Base-by-base conservation (phyloP, 768 basidiomycete genomes). In the Exidia glandulosa region DNA sequence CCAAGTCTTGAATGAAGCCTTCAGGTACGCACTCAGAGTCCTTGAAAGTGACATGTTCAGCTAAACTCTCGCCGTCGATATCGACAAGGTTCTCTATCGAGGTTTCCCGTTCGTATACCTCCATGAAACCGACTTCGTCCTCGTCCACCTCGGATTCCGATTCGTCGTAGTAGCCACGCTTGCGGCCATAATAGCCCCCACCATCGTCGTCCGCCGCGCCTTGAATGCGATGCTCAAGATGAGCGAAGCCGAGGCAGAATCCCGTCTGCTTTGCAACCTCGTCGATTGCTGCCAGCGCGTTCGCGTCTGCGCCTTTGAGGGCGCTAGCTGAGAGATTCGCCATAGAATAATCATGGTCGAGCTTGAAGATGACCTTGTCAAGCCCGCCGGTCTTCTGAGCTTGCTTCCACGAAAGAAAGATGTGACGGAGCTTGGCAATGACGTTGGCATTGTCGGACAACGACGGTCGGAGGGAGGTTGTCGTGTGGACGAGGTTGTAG, bases 401-500 rank as follows among this genome's bases (percentile, higher is more conserved):
- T n/a, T 6, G 16, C 29, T 60, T 56, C 61, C 61, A 62, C 29
- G 32, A 54, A 9, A 34, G 54, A 13, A 62, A 31, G 29, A 57
- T 33, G 25, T 60, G 32, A n/a, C 32, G 33, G 3, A 60, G 52
- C 31, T 62, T 16, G 19, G 7, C n/a, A 3, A 32, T 29, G 19
- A 19, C 34, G 14, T 33, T 34, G 1, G 30, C 16, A 3, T 4
- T 27, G 27, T 55, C 50, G 2, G 33, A 31, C 16, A 56, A 30
- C 10, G 47, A 29, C 4, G 52, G 48, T 14, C 31, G 58, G 16
- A 33, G 41, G 37, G 34, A 31, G 3, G 32, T 31, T 19, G 41
- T 47, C 25, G 45, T 62, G n/a, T 63, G 56, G 10, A 56, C 32
- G 37, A 63, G 62, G 31, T 63, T 61, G 32, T 61, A 63, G 16